Evolutionary conservation across 352 stramenopile species (phyloP), one percentile per base, ranked within the genome.

Genomic region (Achlya hypogyna): DNA sequence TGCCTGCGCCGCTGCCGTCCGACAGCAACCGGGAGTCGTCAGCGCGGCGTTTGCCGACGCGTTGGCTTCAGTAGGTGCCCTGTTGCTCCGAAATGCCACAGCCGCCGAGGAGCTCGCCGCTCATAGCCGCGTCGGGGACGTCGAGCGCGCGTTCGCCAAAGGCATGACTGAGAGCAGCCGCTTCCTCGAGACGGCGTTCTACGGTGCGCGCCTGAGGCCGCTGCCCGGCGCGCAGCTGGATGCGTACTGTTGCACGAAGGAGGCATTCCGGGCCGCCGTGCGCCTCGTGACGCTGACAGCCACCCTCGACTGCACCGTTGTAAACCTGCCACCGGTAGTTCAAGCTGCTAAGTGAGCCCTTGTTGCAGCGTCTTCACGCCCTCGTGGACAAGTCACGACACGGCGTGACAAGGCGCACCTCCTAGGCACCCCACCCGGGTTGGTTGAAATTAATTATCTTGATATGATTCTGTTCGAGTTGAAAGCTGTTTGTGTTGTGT

Each of bases 171-270:
- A 51, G 22, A 31, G 22, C 31, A n/a, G 25, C 25, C 16, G 28
- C 14, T 65, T 53, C 43, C 29, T 65, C 2, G 29, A 65, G 18
- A 65, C 56, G 23, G 31, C 43, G 5, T 52, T 47, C 56, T 65
- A 53, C 28, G 56, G 56, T 9, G 12, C 12, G 12, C 18, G 5
- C 3, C 23, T 65, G 4, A 64, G 18, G 38, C 56, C 29, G 16
- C 43, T 65, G 5, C 5, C 12, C 3, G 4, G 31, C 43, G 23
- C 16, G 23, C 23, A 28, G 9, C 58, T 65, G 5, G 56, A 65
- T 60, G 22, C 31, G 18, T 65, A 47, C 38, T 4, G 9, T 25
- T 29, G 31, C 56, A 65, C 56, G 2, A 65, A 65, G 58, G 56
- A 31, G 10, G 43, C 18, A 8, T 22, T 65, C 6, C 5, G 22